Conservation (phyloP, 2,329 filamentous ascomycete genomes). For the Penicillium corylophilum region DNA sequence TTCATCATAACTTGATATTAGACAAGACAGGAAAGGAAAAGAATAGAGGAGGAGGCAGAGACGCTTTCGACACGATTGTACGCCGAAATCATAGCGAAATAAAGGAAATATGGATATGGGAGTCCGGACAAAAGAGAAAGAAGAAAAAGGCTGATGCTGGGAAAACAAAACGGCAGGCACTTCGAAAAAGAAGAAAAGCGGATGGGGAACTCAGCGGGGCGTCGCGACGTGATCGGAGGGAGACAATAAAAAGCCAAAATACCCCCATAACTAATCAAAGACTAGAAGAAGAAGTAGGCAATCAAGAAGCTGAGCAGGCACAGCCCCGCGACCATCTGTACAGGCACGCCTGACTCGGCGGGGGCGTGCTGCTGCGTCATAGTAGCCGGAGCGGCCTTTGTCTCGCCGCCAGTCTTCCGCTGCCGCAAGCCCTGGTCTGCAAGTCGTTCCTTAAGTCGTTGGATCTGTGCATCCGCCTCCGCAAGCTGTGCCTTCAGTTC, state of each 20-base stretch:
- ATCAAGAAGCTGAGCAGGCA: constrained; percentile 90
- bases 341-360: constrained; percentile 71
- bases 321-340: constrained; percentile 78
- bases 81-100: constrained; percentile 6
- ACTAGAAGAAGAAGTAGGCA: constrained; percentile 93
- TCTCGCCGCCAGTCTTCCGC: constrained; percentile 65
- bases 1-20: constrained; percentile 28
- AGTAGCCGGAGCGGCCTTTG: constrained; percentile 51
- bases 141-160: constrained; percentile 28
- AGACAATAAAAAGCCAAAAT: constrained; percentile 15
- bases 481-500: constrained; percentile 72
- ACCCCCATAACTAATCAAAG: constrained; percentile 8
- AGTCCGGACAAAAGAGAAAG: constrained; percentile 16
- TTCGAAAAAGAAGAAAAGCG: constrained; percentile 23
- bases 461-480: constrained; percentile 72
- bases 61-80: neutral
- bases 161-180: constrained; percentile 25
- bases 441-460: constrained; percentile 62
- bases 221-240: constrained; percentile 26
- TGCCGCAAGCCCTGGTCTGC: constrained; percentile 73
- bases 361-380: constrained; percentile 58
- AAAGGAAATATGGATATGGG: constrained; percentile 21
- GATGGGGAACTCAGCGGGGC: constrained; percentile 15
- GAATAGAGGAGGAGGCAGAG: constrained; percentile 9
- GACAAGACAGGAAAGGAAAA: constrained; percentile 19